Evolutionary conservation across 2,329 filamentous ascomycete species (phyloP), one percentile per base, ranked within the genome.

Genomic region (Colletotrichum sp.): DNA sequence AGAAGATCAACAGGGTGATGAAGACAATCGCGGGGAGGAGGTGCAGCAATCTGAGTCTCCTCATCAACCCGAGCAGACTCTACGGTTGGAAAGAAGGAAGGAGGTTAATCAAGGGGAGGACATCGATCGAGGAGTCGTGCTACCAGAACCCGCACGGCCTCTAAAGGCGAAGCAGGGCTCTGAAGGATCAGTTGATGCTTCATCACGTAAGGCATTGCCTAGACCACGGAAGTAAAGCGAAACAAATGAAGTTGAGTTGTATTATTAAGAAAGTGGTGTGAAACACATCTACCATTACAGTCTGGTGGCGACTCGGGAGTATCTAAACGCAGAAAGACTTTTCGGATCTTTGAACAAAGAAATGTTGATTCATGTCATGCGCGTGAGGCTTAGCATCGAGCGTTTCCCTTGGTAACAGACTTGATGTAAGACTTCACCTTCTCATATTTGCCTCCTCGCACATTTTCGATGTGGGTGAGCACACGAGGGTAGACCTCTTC

Each of bases 401-500:
- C 65, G 9, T 55, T n/a, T 1, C 28, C n/a, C 18, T 68, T 68
- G 15, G 49, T 15, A 4, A 36, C 28, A 8, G 28, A 13, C 65
- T 36, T 68, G 13, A 57, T 32, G 49, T 34, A 24, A 13, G 28
- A 24, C 36, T 72, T 66, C 2, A 75, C 44, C 2, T n/a, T 21
- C 8, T 66, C 34, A 26, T 65, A 68, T 30, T 68, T 66, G 6
- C 24, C 28, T 2, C n/a, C 44, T 6, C 34, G 13, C n/a, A 75
- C 63, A 8, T 72, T 75, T n/a, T 65, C 13, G 3, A 76, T 76
- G 59, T 73, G 70, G 8, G 64, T 62, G 6, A 73, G 21, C 7
- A 80, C 75, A 34, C 77, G 59, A 7, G 80, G 80, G 67, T 77
- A 81, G 2, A 81, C 78, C 28, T 80, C 79, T 59, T 71, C 44